phyloP scores from a whole-genome alignment of 2,329 filamentous ascomycete genomes.

The Trichoderma semiorbis region DNA sequence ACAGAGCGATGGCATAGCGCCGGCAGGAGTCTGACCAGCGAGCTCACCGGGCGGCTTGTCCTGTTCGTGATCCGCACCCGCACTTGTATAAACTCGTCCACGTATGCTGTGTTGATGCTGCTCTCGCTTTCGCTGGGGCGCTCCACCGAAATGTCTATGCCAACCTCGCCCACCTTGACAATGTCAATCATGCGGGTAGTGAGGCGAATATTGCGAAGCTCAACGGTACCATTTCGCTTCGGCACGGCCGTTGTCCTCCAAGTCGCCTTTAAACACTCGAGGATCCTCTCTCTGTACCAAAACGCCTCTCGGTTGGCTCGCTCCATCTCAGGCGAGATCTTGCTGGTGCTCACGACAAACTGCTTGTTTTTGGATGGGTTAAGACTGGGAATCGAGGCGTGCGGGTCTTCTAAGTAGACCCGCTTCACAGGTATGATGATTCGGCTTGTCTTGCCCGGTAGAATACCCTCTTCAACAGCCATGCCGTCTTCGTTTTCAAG shows the following conservation, averaged over 20 bases:
- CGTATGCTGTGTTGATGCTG: slow-evolving; percentile 29
- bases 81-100: slow-evolving; percentile 62
- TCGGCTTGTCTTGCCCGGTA: slow-evolving; percentile 68
- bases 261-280: slow-evolving; percentile 65
- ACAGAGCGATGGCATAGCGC: slow-evolving; percentile 69
- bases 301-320: slow-evolving; percentile 76
- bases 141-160: slow-evolving; percentile 59
- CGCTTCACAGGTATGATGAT: slow-evolving; percentile 73
- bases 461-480: slow-evolving; percentile 52
- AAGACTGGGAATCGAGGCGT: slow-evolving; percentile 73
- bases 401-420: slow-evolving; percentile 71
- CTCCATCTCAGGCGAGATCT: slow-evolving; percentile 76
- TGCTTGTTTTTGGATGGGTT: slow-evolving; percentile 83
- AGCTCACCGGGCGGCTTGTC: slow-evolving; percentile 62
- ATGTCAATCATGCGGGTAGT: slow-evolving; percentile 77
- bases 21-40: slow-evolving; percentile 73
- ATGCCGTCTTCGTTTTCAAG: slow-evolving; percentile 53
- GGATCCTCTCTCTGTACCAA: slow-evolving; percentile 82
- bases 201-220: slow-evolving; percentile 72
- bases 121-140: neutral
- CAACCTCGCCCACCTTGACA: slow-evolving; percentile 75
- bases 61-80: slow-evolving; percentile 72
- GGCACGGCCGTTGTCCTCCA: slow-evolving; percentile 61
- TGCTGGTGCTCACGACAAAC: slow-evolving; percentile 81
- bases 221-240: slow-evolving; percentile 62